Percentiles rank a stretch among this genome's conserved stretches.
These are phyloP conservation scores for Ceratocystis ficicola DNA, from an alignment of 2,329 filamentous ascomycete species.

Conservation along the genomic window DNA sequence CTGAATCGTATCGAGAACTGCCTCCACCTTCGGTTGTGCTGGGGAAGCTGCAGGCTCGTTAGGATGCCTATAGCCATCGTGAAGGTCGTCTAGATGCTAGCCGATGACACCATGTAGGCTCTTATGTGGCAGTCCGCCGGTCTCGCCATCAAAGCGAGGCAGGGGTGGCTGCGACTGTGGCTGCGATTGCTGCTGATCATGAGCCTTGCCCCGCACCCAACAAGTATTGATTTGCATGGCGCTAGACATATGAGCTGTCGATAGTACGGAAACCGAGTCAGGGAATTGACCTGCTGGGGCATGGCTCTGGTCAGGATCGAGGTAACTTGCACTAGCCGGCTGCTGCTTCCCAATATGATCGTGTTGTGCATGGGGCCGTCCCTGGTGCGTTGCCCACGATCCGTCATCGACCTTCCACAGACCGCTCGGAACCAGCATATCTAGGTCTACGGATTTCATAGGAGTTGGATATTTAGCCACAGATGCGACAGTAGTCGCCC, in stretches of 20 bases:
- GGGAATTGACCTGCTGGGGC: no score
- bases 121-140: not conserved
- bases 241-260: no score
- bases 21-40: not conserved
- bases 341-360: no score
- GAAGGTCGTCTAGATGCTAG: slow-evolving; percentile 10
- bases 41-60: not conserved
- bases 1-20: not conserved
- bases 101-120: slow-evolving; percentile 7
- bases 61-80: not conserved
- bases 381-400: not conserved
- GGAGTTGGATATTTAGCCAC: not conserved
- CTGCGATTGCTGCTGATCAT: no score
- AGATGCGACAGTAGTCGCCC: not conserved
- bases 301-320: no score
- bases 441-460: not conserved
- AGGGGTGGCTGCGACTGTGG: not conserved
- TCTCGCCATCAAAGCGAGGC: not conserved
- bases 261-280: no score
- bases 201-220: no score
- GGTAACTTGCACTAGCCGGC: no score
- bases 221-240: no score
- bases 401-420: slow-evolving; percentile 7
- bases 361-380: not conserved
- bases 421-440: not conserved